Evolutionary conservation across 495 filamentous ascomycete genomes (phyloP), one percentile per base, ranked within the genome.

Genomic region (Penicillium flavigenum): DNA sequence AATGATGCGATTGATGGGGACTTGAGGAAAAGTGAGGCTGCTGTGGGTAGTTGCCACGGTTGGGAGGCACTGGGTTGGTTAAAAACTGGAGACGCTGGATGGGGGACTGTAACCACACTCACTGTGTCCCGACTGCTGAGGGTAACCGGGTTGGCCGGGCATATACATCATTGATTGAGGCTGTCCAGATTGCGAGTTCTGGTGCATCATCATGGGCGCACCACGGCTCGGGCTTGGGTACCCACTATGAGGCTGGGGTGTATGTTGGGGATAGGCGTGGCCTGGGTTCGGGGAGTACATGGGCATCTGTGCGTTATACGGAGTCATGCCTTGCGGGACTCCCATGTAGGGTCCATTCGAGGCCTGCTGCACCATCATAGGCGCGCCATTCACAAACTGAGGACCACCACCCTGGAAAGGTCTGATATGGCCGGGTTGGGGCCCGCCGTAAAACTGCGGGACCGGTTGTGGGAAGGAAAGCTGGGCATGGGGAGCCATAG

Each of bases 161-260:
- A 89, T 86, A 50, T 82, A 89, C 66, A 89, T 82, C 48, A 80
- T 76, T 51, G 70, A 69, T 57, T 77, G 79, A 6, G 76, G 73
- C 60, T 91, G 88, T 16, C 87, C 88, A 59, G 87, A 86, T 60
- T 90, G 88, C 20, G 88, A 91, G 49, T 86, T 86, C 69, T 84
- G 80, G 64, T 90, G 88, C 83, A 90, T 89, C 89, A 93, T 92
- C 75, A 92, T 87, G 3, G 89, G 90, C 1, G 88, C 83, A 26
- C 82, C 83, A 19, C 89, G 81, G 50, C 89, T 84, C 1, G 90
- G 90, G 64, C 89, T 93, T n/a, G 89, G 88, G 71, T 88, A 96
- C 17, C 89, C 89, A 64, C 86, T 92, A 3, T 87, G 80, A 12
- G 83, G 80, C 68, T 86, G 84, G 11, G 85, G 83, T 63, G 57